Conservation (phyloP, 208 protist genomes). For the Tritrichomonas musculus region DNA sequence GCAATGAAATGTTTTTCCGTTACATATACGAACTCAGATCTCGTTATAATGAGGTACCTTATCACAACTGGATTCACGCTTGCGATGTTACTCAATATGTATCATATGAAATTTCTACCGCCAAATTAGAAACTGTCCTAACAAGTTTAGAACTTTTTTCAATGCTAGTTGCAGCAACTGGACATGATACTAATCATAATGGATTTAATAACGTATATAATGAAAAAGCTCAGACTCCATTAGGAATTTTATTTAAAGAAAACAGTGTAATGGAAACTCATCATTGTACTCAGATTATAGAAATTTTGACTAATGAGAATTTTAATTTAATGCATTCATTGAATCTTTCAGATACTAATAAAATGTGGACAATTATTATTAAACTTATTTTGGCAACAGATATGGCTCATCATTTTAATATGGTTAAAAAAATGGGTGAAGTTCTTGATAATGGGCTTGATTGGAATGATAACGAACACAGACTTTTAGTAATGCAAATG, state of each 20-base stretch:
- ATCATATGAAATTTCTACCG: conserved; percentile 41
- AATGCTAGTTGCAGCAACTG: conserved; percentile 70
- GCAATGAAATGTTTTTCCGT: background rate
- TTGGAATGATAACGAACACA: background rate
- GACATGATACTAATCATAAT: conserved; percentile 90
- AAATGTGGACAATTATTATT: conserved; percentile 50
- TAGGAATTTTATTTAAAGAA: conserved; percentile 66
- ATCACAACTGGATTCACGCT: conserved; percentile 63
- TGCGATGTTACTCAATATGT: conserved; percentile 60
- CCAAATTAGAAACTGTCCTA: conserved; percentile 57
- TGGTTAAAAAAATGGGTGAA: background rate
- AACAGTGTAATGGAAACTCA: conserved; percentile 56
- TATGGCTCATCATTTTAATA: conserved; percentile 51
- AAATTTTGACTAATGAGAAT: conserved; percentile 35
- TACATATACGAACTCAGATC: conserved; percentile 38
- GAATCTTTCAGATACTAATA: conserved; percentile 36
- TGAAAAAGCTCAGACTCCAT: conserved; percentile 67
- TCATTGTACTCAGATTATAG: conserved; percentile 47
- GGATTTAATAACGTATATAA: conserved; percentile 89
- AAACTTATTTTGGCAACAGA: conserved; percentile 55
- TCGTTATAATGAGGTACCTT: conserved; percentile 42
- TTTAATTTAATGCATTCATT: conserved; percentile 45
- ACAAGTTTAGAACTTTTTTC: conserved; percentile 69
- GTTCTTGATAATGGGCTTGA: background rate
- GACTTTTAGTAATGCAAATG: background rate